Evolutionary conservation across 306 rosid species (phyloP).

Genomic region (Parietaria judaica): DNA sequence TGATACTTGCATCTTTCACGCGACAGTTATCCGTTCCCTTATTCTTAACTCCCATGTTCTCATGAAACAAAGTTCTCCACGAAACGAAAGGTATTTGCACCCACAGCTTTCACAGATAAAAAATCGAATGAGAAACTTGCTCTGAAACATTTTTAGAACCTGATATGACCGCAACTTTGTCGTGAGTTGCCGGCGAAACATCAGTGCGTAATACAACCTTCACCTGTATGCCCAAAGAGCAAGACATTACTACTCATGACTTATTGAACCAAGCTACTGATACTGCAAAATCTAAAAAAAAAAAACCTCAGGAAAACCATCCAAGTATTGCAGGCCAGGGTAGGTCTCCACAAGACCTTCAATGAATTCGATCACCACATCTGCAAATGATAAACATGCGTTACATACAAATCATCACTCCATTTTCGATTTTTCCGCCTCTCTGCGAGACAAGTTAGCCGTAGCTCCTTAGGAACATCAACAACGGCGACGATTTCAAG

Average conservation of each 20-base stretch:
- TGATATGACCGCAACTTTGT: slow-evolving; percentile 91
- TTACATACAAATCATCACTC: background rate
- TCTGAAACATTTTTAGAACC: slow-evolving; percentile 29
- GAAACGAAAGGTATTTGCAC: background rate
- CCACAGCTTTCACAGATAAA: too few relatives aligned
- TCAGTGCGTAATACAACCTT: slow-evolving; percentile 91
- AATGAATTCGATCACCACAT: slow-evolving; percentile 84
- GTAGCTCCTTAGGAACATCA: too few relatives aligned
- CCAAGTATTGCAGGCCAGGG: slow-evolving; percentile 78
- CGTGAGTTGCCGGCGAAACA: slow-evolving; percentile 54
- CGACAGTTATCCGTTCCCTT: too few relatives aligned
- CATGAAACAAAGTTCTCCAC: background rate
- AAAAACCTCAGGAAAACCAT: slow-evolving; percentile 82
- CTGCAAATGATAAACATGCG: slow-evolving; percentile 34
- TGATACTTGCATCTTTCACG: too few relatives aligned
- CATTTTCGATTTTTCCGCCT: too few relatives aligned
- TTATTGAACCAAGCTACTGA: background rate
- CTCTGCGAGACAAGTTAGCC: too few relatives aligned
- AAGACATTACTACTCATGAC: background rate
- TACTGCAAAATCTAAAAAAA: background rate
- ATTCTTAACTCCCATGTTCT: too few relatives aligned
- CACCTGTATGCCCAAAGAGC: slow-evolving; percentile 43
- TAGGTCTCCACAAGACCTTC: slow-evolving; percentile 95
- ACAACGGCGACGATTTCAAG: too few relatives aligned
- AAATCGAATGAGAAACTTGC: background rate